A percentile compares a stretch with the other conserved stretches of the same genome.
These are phyloP conservation scores for Amanita polypyramis DNA, from an alignment of 768 basidiomycete species.

Conservation along the genomic window DNA sequence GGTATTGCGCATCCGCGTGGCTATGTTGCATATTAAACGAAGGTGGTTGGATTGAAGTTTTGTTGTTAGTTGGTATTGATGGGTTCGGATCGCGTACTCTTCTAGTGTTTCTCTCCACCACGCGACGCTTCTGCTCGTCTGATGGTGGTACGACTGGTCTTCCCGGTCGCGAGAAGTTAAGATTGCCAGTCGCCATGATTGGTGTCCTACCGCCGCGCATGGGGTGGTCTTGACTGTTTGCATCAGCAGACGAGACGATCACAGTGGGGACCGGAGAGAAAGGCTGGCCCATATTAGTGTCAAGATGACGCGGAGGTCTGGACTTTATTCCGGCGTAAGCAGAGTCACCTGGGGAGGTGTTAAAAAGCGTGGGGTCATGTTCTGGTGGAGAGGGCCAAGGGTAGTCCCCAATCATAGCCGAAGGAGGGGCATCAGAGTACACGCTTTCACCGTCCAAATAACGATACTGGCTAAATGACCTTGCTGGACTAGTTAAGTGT, in stretches of 20 bases:
- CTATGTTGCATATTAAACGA: not conserved
- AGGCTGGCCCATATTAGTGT: constrained; percentile 8
- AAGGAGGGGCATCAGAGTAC: constrained; percentile 23
- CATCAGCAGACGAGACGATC: constrained; percentile 38
- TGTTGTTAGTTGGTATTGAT: not conserved
- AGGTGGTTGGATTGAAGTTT: not conserved
- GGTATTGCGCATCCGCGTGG: not conserved
- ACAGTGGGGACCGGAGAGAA: constrained; percentile 36
- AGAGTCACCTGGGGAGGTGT: constrained; percentile 5
- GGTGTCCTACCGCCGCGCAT: constrained; percentile 26
- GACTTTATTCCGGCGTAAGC: constrained; percentile 4
- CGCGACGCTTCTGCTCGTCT: constrained; percentile 34
- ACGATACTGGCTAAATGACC: constrained; percentile 18
- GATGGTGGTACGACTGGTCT: constrained; percentile 31
- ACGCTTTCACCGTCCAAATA: constrained; percentile 29
- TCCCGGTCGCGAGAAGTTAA: constrained; percentile 60
- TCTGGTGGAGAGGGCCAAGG: constrained; percentile 27
- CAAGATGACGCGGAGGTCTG: constrained; percentile 8
- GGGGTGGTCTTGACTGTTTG: constrained; percentile 14
- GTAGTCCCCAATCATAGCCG: constrained; percentile 24
- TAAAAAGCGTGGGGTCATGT: constrained; percentile 8
- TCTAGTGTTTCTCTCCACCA: constrained; percentile 35
- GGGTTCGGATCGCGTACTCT: not conserved
- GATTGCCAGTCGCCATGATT: constrained; percentile 30
- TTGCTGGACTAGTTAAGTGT: constrained; percentile 18